A percentile compares a stretch with the other conserved stretches of the same genome.
phyloP scores from a whole-genome alignment of 148 eudicot genomes.

The Agrostemma githago region DNA sequence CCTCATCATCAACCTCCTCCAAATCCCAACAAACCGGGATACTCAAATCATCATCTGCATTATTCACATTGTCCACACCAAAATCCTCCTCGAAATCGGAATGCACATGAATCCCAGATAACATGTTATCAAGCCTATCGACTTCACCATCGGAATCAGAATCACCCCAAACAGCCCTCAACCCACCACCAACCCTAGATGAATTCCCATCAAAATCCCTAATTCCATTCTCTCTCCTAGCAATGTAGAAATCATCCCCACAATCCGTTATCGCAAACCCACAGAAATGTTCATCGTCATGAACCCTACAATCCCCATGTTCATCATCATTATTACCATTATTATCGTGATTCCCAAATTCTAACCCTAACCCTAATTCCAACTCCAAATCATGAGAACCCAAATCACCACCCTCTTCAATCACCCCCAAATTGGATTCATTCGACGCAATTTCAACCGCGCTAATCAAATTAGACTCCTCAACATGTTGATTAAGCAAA shows the following conservation, averaged over 20 bases:
- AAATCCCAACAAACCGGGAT: conserved; percentile 42
- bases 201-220: conserved; percentile 9
- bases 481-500: conserved; percentile 49
- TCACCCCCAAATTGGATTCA: conserved; percentile 21
- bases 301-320: conserved; percentile 26
- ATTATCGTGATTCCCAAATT: neutral
- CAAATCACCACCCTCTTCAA: conserved; percentile 34
- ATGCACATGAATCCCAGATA: conserved; percentile 25
- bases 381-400: conserved; percentile 32
- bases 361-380: conserved; percentile 43
- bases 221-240: conserved; percentile 24
- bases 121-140: conserved; percentile 20
- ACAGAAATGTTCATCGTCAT: conserved; percentile 24
- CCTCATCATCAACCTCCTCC: conserved; percentile 31
- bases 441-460: conserved; percentile 19
- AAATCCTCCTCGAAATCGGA: conserved; percentile 37
- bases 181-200: conserved; percentile 32
- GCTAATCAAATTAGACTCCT: conserved; percentile 32
- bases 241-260: conserved; percentile 41
- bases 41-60: conserved; percentile 31
- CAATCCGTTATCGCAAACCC: conserved; percentile 41
- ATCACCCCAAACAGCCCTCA: conserved; percentile 30
- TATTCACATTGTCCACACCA: conserved; percentile 23
- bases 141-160: conserved; percentile 36
- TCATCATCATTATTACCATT: neutral